Conservation (phyloP, 2,329 filamentous ascomycete genomes). For the Fusarium pseudocircinatum region DNA sequence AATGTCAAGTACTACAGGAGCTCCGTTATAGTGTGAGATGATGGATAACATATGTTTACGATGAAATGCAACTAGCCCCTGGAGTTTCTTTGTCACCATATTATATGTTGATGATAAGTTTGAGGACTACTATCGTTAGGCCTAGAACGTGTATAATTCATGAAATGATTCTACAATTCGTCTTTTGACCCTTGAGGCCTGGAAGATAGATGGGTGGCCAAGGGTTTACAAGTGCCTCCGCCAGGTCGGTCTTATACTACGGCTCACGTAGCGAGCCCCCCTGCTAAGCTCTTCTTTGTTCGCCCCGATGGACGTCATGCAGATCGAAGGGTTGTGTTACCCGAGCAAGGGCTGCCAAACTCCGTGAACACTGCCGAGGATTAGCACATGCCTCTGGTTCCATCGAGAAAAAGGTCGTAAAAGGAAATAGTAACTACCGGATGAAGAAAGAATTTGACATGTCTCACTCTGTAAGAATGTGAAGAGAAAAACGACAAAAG, state of each 20-base stretch:
- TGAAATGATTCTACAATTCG: not conserved
- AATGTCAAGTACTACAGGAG: not conserved
- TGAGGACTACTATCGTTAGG: too few relatives aligned
- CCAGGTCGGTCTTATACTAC: not conserved
- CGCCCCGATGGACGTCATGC: not conserved
- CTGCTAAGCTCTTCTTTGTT: not conserved
- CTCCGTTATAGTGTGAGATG: not conserved
- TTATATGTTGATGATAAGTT: not conserved
- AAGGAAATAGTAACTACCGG: not conserved
- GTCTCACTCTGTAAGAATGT: not conserved
- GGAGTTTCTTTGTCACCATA: not conserved
- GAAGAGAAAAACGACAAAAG: not conserved
- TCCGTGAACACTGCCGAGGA: not conserved
- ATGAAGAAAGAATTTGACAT: not conserved
- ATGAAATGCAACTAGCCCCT: not conserved
- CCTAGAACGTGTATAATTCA: not conserved
- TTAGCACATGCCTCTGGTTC: not conserved
- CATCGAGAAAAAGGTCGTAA: not conserved
- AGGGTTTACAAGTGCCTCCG: not conserved
- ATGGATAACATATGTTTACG: not conserved
- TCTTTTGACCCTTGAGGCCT: too few relatives aligned
- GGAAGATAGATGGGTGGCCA: not conserved
- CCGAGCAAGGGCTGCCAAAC: not conserved
- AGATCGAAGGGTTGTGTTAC: not conserved
- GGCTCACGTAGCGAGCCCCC: not conserved